phyloP scores from a whole-genome alignment of 192 early-diverging fungal species.

The Thamnidium elegans region DNA sequence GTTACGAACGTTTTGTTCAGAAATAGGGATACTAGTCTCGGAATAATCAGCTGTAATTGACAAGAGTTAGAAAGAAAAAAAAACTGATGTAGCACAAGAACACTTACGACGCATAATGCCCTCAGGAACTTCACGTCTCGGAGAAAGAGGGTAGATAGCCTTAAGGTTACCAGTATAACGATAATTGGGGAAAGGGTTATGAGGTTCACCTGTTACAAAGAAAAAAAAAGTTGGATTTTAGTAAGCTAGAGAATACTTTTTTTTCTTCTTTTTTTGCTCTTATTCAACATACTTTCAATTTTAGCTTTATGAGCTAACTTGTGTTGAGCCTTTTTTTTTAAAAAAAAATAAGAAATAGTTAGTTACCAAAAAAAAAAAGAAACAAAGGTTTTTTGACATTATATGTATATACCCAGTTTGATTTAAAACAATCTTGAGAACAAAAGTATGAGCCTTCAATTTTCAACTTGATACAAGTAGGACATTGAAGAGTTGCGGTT shows the following conservation, averaged over 20 bases:
- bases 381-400: background rate
- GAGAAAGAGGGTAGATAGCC: constrained; percentile 72
- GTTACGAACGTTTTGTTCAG: constrained; percentile 68
- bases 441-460: constrained; percentile 73
- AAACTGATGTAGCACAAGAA: background rate
- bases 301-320: constrained; percentile 11
- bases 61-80: background rate
- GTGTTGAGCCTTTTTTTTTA: constrained; percentile 7
- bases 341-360: background rate
- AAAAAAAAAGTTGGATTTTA: background rate
- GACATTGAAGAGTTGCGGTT: constrained; percentile 71
- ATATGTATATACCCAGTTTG: constrained; percentile 53
- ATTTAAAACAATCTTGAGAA: constrained; percentile 76
- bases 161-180: constrained; percentile 65
- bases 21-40: constrained; percentile 49
- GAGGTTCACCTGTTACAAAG: constrained; percentile 26
- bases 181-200: constrained; percentile 60
- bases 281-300: constrained; percentile 1
- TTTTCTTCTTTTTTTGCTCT: background rate
- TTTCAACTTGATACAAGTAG: constrained; percentile 71
- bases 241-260: background rate
- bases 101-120: constrained; percentile 48
- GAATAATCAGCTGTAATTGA: constrained; percentile 62
- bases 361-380: background rate
- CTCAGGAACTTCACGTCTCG: constrained; percentile 60